Evolutionary conservation across 2,329 filamentous ascomycete genomes (phyloP), one percentile per base, ranked within the genome.

Genomic region (Chalara sp.): DNA sequence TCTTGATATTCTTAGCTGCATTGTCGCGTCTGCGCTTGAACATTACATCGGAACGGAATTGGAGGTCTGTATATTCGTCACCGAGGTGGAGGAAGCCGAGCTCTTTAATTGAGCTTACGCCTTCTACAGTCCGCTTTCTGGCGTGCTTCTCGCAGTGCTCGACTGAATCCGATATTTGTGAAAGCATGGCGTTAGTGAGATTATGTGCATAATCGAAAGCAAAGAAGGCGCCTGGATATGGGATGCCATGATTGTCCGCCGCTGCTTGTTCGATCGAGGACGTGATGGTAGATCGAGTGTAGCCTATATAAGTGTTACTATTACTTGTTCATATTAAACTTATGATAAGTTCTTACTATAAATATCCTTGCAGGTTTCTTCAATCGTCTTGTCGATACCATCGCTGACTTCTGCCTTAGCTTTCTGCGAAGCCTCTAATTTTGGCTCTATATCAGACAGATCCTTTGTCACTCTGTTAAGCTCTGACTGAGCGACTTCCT

Each of bases 151-250:
- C 93, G 62, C 89, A 96, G 35, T 76, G 71, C 4, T 77, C 76
- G 6, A 97, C 90, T 0, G 88, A 85, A 6, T 84, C 79, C 2
- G 90, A 81, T 44, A 99, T 91, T 60, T 91, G 84, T 28, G 90
- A 83, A 11, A 99, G 76, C 85, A 99, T 97, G 4, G 90, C 91
- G 56, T 86, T 78, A 68, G 95, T 95, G 56, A 97, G 75, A 54
- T 95, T 89, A 57, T 99, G 93, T 3, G 93, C 93, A 65, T 95
- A 99, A 58, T 90, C 80, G 72, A 95, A 96, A 2, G 86, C 89
- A 40, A 80, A 82, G 57, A 95, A 83, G 5, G 97, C 67, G 31
- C 93, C 93, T 2, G 88, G 89, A 63, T 99, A 99, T 12, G 84
- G 78, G 12, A 99, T 84, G 41, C 89, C 86, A 35, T 95, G 81